Conservation (phyloP, 2,329 filamentous ascomycete genomes). For the Sordariomycetes sp. region DNA sequence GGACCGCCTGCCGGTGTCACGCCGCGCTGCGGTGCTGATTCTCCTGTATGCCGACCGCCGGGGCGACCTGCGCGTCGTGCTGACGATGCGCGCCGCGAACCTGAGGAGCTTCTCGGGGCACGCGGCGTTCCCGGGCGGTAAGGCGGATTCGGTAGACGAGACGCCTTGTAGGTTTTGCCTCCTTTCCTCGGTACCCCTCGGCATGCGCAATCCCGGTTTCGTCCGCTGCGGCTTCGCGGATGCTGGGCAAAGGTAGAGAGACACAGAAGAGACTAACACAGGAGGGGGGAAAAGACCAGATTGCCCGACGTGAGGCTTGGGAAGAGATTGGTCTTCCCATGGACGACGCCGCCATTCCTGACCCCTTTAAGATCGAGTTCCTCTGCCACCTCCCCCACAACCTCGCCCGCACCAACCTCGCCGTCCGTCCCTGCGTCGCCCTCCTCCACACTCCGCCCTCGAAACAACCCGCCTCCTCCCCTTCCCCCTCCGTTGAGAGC, state of each 20-base stretch:
- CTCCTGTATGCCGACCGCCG: conserved; percentile 76
- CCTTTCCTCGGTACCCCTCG: not conserved
- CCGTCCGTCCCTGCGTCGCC: conserved; percentile 66
- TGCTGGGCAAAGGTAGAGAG: not conserved
- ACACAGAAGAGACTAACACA: not conserved
- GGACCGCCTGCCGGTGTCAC: conserved; percentile 48
- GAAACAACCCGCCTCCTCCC: conserved; percentile 5
- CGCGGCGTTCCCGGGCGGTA: conserved; percentile 76
- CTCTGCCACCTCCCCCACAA: conserved; percentile 74
- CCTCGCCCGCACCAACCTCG: conserved; percentile 62
- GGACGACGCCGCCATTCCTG: conserved; percentile 56
- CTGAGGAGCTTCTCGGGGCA: conserved; percentile 68
- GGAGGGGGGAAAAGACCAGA: conserved; percentile 44
- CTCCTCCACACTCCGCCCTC: conserved; percentile 50
- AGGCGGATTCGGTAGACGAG: conserved; percentile 46
- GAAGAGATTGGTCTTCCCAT: conserved; percentile 88
- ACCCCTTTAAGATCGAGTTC: conserved; percentile 75
- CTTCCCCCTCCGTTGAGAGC: conserved; percentile 41
- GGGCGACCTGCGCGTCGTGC: conserved; percentile 65
- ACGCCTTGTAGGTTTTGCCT: conserved; percentile 40
- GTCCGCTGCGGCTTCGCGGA: not conserved
- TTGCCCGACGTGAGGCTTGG: conserved; percentile 78
- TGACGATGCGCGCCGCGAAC: conserved; percentile 56
- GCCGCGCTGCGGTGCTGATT: conserved; percentile 78
- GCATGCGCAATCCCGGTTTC: not conserved